These are phyloP conservation scores for Telfairia occidentalis DNA, from an alignment of 331 rosid genomes.

Conservation along the genomic window DNA sequence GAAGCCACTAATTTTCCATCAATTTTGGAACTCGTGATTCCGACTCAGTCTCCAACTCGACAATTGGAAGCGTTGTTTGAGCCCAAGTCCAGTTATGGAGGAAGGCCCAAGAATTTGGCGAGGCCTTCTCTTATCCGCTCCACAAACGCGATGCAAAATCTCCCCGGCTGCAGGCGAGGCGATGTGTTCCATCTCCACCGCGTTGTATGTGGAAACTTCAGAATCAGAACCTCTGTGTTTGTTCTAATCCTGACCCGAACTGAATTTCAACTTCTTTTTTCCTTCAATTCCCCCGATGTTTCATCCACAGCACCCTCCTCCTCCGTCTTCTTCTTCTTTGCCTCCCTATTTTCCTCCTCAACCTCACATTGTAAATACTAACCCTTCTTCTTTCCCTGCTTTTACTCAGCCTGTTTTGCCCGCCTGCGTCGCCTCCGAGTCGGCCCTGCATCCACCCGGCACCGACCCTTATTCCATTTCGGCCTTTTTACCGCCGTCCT, in stretches of 20 bases:
- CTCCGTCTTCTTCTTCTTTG: background rate
- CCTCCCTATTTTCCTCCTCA: slow-evolving; percentile 14
- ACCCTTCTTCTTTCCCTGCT: slow-evolving; percentile 7
- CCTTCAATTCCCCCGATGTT: slow-evolving; percentile 20
- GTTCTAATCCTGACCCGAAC: slow-evolving; percentile 4
- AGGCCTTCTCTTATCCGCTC: background rate
- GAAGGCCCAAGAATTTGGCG: background rate
- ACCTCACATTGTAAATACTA: slow-evolving; percentile 18
- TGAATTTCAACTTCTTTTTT: background rate
- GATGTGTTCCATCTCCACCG: background rate
- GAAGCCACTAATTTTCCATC: too few relatives aligned
- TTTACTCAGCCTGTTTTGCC: slow-evolving; percentile 25
- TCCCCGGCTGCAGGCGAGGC: background rate
- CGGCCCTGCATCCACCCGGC: slow-evolving; percentile 36
- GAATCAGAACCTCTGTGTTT: background rate
- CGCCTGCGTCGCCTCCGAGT: slow-evolving; percentile 17
- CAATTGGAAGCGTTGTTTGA: background rate
- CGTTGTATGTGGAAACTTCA: background rate
- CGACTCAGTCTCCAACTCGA: too few relatives aligned
- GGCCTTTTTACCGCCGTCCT: slow-evolving; percentile 9
- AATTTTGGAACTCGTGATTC: too few relatives aligned
- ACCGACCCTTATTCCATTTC: slow-evolving; percentile 25
- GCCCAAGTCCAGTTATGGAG: slow-evolving; percentile 2
- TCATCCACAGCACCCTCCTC: background rate
- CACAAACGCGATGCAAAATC: background rate